Evolutionary conservation across 371 early-diverging fungal genomes (phyloP).

Genomic region (Choanephora cucurbitarum): DNA sequence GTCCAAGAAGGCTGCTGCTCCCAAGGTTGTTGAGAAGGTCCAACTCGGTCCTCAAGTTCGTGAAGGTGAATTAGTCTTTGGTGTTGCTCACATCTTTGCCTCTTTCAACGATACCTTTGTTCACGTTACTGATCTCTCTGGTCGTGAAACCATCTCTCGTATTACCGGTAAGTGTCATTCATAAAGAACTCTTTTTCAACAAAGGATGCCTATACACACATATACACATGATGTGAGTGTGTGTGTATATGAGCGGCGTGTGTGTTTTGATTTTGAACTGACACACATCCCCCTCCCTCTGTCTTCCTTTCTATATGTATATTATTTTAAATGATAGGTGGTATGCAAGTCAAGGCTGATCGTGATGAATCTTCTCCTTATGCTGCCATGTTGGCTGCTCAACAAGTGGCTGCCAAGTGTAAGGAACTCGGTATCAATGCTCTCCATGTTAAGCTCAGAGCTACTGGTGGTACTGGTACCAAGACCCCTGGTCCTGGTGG

Average conservation of each 20-base stretch:
- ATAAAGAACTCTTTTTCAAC: too few relatives aligned
- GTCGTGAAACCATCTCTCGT: constrained; percentile 99
- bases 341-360: constrained; percentile 99
- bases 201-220: constrained; percentile 1
- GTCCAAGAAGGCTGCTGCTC: constrained; percentile 70
- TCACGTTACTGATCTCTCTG: constrained; percentile 99
- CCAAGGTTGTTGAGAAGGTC: constrained; percentile 84
- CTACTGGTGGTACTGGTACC: constrained; percentile 99
- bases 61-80: constrained; percentile 98
- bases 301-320: constrained; percentile 20
- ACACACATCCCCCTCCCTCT: constrained; percentile 33
- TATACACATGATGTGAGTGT: too few relatives aligned
- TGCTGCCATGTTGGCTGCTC: constrained; percentile 99
- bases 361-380: constrained; percentile 99
- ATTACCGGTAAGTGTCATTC: constrained; percentile 82
- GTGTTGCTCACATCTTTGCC: constrained; percentile 99
- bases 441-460: constrained; percentile 99
- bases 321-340: too few relatives aligned
- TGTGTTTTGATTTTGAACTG: background rate
- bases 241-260: background rate
- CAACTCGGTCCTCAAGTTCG: constrained; percentile 97
- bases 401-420: constrained; percentile 99
- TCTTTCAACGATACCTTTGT: constrained; percentile 99
- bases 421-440: constrained; percentile 99
- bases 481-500: constrained; percentile 99